Conservation (phyloP, 2,329 filamentous ascomycete genomes). For the Domatiomyces catenatus region DNA sequence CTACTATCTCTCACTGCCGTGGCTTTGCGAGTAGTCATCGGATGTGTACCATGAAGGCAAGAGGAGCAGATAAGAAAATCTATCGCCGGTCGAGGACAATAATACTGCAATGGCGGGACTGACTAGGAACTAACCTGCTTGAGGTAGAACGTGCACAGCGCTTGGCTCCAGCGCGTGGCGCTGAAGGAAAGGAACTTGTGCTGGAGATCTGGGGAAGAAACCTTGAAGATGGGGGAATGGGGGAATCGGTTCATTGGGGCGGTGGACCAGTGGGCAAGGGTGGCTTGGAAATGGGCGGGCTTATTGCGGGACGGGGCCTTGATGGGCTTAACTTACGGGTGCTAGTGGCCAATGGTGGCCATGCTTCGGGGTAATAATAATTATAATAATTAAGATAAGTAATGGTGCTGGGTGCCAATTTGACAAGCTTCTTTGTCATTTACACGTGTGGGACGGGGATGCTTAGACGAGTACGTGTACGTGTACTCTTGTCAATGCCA, state of each 20-base stretch:
- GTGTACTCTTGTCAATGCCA: too few species aligned
- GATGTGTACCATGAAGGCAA: background rate
- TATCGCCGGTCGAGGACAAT: background rate
- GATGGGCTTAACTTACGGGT: too few species aligned
- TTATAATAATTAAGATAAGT: too few species aligned
- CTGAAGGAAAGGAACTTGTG: background rate
- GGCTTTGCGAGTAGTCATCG: background rate
- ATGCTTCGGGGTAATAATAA: too few species aligned
- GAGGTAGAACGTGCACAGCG: background rate
- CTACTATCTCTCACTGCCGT: background rate
- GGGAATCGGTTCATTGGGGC: too few species aligned
- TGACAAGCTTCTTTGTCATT: too few species aligned
- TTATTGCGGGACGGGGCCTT: background rate
- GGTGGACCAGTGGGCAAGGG: background rate
- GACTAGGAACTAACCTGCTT: background rate
- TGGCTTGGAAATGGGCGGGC: background rate
- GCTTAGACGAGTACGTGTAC: too few species aligned
- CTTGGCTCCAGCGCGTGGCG: background rate
- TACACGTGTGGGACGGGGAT: too few species aligned
- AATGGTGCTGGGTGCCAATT: too few species aligned
- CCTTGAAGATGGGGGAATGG: background rate
- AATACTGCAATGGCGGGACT: background rate
- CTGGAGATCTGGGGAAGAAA: background rate
- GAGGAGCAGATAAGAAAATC: background rate
- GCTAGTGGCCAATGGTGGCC: too few species aligned